These are phyloP conservation scores for Jackrogersella multiformis DNA, from an alignment of 495 filamentous ascomycete species.

Conservation along the genomic window DNA sequence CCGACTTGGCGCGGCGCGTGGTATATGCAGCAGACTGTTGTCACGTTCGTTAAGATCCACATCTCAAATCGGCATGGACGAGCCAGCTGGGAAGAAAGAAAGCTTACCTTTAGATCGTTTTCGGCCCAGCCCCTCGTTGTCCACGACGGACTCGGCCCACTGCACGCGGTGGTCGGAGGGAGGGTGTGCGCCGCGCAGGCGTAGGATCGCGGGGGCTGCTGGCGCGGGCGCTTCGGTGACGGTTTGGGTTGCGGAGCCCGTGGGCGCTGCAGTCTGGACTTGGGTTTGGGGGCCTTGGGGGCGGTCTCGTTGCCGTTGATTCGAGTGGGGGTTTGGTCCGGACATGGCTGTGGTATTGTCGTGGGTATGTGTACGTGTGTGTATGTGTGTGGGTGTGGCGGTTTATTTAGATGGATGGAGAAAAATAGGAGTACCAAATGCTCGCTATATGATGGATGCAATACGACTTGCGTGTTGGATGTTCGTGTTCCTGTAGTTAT, in stretches of 20 bases:
- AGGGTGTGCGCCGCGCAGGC: constrained; percentile 54
- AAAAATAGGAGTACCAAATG: not conserved
- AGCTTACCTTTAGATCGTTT: constrained; percentile 89
- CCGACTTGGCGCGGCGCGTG: constrained; percentile 83
- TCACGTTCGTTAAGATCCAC: not conserved
- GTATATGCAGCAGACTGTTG: constrained; percentile 96
- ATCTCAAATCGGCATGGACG: not conserved
- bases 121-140: constrained; percentile 94
- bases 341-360: constrained; percentile 27
- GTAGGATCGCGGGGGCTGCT: constrained; percentile 53
- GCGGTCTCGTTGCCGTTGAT: constrained; percentile 34
- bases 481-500: not conserved
- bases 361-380: constrained; percentile 7
- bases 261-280: constrained; percentile 24
- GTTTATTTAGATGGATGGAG: not conserved
- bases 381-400: not conserved
- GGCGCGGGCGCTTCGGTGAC: constrained; percentile 23
- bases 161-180: constrained; percentile 67
- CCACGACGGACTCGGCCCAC: constrained; percentile 93
- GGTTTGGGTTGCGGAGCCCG: constrained; percentile 40
- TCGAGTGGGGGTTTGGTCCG: constrained; percentile 19
- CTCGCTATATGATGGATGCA: constrained; percentile 1
- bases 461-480: not conserved
- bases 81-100: not conserved
- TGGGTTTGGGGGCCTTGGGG: constrained; percentile 38